Evolutionary conservation across 2,329 filamentous ascomycete species (phyloP).

Genomic region (Neonectria neomacrospora): DNA sequence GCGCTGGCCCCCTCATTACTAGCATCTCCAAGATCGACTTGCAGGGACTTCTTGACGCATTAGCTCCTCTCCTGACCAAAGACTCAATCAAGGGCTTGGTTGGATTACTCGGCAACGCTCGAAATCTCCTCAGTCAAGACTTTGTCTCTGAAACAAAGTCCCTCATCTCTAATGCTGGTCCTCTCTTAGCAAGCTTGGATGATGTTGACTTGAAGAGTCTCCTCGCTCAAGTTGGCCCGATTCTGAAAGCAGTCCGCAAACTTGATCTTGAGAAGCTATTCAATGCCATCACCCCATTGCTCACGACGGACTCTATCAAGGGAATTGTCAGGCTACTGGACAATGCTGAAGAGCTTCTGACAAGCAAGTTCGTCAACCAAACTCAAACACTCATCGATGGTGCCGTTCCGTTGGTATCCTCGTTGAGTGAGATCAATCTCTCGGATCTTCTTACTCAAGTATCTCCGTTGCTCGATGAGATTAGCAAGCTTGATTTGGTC

Average conservation of each 20-base stretch:
- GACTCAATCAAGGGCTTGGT: conserved; percentile 48
- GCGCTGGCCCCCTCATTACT: conserved; percentile 47
- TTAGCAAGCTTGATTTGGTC: conserved; percentile 47
- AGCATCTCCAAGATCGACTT: conserved; percentile 51
- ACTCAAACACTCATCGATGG: conserved; percentile 44
- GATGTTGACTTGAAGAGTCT: conserved; percentile 49
- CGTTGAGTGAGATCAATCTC: conserved; percentile 38
- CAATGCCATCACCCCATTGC: conserved; percentile 40
- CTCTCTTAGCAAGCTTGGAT: conserved; percentile 48
- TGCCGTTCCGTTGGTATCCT: conserved; percentile 42
- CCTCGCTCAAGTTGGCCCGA: conserved; percentile 48
- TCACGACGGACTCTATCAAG: conserved; percentile 44
- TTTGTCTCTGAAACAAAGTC: conserved; percentile 43
- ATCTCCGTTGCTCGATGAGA: conserved; percentile 46
- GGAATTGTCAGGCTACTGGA: conserved; percentile 47
- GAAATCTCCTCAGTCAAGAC: conserved; percentile 44
- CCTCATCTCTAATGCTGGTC: conserved; percentile 44
- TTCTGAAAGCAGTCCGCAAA: conserved; percentile 47
- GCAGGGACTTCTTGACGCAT: conserved; percentile 43
- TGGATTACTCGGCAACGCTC: conserved; percentile 49
- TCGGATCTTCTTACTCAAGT: conserved; percentile 42
- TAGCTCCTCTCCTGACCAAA: conserved; percentile 49
- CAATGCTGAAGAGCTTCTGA: conserved; percentile 46
- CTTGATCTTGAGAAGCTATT: conserved; percentile 48
- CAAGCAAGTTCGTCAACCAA: conserved; percentile 44